phyloP scores from a whole-genome alignment of 768 basidiomycete genomes.

The Tephrocybe sp. region DNA sequence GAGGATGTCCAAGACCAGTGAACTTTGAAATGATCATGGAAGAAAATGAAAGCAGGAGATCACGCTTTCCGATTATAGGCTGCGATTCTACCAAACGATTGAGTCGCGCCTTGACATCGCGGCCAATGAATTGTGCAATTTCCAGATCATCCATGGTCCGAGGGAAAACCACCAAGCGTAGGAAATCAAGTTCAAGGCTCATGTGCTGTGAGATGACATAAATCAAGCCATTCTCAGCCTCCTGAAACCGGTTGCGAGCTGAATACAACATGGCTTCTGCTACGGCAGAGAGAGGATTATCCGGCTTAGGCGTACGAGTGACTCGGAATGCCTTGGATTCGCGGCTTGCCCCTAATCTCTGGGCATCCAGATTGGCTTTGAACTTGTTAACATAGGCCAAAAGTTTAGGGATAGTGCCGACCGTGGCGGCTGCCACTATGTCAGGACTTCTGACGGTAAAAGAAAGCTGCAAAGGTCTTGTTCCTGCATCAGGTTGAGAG shows the following conservation, averaged over 20 bases:
- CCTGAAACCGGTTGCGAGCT: conserved; percentile 69
- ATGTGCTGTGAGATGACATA: conserved; percentile 73
- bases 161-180: conserved; percentile 77
- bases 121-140: conserved; percentile 72
- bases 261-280: conserved; percentile 82
- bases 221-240: conserved; percentile 57
- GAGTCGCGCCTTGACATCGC: conserved; percentile 67
- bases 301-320: conserved; percentile 70
- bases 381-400: conserved; percentile 76
- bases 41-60: conserved; percentile 71
- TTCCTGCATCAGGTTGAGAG: conserved; percentile 35
- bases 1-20: conserved; percentile 56
- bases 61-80: conserved; percentile 51
- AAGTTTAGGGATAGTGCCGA: conserved; percentile 77
- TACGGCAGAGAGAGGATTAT: conserved; percentile 82
- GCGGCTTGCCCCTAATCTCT: conserved; percentile 73
- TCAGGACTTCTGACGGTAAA: conserved; percentile 74
- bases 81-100: conserved; percentile 60
- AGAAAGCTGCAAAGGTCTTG: conserved; percentile 63
- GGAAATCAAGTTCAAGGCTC: conserved; percentile 61
- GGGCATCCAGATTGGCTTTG: conserved; percentile 66
- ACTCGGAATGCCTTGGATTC: conserved; percentile 79
- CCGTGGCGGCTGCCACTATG: conserved; percentile 65
- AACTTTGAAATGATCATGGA: conserved; percentile 77
- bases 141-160: conserved; percentile 78